phyloP scores from a whole-genome alignment of 257 asterid genomes.

The Fraxinus excelsior region DNA sequence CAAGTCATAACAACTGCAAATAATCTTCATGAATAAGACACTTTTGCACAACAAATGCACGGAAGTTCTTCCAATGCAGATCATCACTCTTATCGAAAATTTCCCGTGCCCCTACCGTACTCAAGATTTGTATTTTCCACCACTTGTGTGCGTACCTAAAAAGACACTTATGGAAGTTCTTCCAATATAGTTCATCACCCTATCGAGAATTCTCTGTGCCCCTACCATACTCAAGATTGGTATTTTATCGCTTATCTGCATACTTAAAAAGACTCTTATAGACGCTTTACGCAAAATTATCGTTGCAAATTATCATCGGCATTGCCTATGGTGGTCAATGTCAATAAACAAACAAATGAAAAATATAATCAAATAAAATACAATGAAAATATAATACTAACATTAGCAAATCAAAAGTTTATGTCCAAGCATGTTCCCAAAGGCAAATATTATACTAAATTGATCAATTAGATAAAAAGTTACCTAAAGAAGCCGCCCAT shows the following conservation, averaged over 20 bases:
- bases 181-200: not conserved
- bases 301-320: not conserved
- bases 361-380: not conserved
- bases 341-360: not conserved
- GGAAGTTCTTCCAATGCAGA: too few species aligned
- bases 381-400: not conserved
- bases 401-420: not conserved
- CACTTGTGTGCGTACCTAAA: too few species aligned
- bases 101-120: too few species aligned
- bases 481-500: constrained; percentile 35
- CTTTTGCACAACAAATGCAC: not conserved
- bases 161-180: not conserved
- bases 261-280: too few species aligned
- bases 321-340: not conserved
- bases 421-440: not conserved
- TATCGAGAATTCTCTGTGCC: not conserved
- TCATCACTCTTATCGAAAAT: too few species aligned
- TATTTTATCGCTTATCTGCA: too few species aligned
- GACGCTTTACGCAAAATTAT: too few species aligned
- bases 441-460: not conserved
- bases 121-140: too few species aligned
- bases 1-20: not conserved
- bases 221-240: not conserved
- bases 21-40: not conserved
- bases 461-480: not conserved